Percentiles rank a stretch among this genome's conserved stretches.
phyloP scores from a whole-genome alignment of 2,329 filamentous ascomycete genomes.

The Epichloe aotearoae region DNA sequence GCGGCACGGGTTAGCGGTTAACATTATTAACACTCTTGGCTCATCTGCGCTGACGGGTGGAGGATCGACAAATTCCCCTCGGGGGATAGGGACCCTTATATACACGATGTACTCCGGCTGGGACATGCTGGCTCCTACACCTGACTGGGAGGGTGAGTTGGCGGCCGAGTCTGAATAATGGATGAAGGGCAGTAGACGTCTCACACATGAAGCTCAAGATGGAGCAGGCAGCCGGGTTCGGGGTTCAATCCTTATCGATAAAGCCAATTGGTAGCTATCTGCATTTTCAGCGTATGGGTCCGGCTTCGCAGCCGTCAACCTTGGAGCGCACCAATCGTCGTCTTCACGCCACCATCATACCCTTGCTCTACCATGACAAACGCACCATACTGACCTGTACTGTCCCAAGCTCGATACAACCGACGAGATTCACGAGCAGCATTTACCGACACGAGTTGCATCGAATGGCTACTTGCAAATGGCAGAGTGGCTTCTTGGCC shows the following conservation, averaged over 20 bases:
- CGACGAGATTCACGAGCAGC: no score
- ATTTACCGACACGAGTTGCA: no score
- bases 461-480: no score
- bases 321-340: neutral
- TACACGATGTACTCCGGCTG: constrained; percentile 61
- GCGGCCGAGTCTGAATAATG: neutral
- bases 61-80: constrained; percentile 82
- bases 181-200: neutral
- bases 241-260: neutral
- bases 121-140: constrained; percentile 22
- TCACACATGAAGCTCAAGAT: neutral
- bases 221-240: neutral
- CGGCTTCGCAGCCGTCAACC: neutral
- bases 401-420: no score
- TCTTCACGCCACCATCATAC: neutral
- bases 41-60: constrained; percentile 50
- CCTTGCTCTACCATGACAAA: neutral
- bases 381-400: neutral
- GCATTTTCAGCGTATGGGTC: neutral
- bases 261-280: neutral
- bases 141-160: neutral
- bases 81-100: constrained; percentile 72
- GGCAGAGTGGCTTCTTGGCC: no score
- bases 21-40: neutral
- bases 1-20: constrained; percentile 4